Conservation (phyloP, 768 basidiomycete species). For the Tulasnella sp. region DNA sequence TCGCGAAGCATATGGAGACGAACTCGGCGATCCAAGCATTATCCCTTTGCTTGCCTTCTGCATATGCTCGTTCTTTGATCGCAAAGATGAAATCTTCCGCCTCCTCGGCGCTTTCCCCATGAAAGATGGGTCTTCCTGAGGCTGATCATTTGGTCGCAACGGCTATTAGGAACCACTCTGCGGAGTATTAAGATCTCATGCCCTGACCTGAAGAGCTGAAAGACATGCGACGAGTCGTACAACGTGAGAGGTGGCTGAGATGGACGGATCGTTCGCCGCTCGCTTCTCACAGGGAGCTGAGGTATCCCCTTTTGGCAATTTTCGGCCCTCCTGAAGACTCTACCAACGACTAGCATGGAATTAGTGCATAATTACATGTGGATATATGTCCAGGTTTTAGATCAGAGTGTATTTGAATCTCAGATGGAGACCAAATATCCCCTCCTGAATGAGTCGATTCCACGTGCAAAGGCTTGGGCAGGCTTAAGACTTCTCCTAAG, state of each 20-base stretch:
- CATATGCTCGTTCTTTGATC: not conserved
- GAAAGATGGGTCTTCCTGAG: not conserved
- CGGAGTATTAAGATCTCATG: too few species aligned
- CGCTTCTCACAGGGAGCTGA: not conserved
- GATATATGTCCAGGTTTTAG: too few species aligned
- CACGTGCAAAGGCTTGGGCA: too few species aligned
- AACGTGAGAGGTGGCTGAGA: not conserved
- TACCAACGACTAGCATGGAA: too few species aligned
- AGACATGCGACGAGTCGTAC: not conserved
- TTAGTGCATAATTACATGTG: too few species aligned
- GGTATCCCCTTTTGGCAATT: not conserved
- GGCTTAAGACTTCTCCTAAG: not conserved
- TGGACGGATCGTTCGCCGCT: not conserved
- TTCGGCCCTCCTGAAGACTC: not conserved
- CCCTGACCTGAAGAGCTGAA: not conserved
- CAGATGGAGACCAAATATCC: too few species aligned
- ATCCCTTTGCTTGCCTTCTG: not conserved
- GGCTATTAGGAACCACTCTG: not conserved
- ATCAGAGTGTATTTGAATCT: too few species aligned
- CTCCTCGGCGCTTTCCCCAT: not conserved
- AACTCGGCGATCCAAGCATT: constrained; percentile 2
- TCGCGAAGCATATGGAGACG: not conserved
- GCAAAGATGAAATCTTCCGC: not conserved
- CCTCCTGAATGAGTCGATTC: too few species aligned
- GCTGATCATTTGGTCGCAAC: not conserved